phyloP scores from a whole-genome alignment of 805 yeast species.

The Saccharomycopsis capsularis region DNA sequence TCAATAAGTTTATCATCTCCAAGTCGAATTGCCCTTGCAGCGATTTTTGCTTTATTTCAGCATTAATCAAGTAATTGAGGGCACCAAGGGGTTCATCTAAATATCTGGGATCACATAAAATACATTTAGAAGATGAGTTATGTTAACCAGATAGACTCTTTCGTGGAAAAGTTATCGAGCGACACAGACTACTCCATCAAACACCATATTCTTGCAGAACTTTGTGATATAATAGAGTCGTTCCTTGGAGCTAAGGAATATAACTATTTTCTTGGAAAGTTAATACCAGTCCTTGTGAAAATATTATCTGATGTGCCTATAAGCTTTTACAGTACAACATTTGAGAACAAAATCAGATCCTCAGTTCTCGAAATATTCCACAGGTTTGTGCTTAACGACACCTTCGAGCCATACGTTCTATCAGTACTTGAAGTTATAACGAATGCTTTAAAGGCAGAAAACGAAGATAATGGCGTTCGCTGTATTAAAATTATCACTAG shows the following conservation, averaged over 20 bases:
- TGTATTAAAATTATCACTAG: constrained; percentile 84
- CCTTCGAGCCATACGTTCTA: constrained; percentile 62
- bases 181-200: constrained; percentile 51
- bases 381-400: constrained; percentile 75
- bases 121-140: constrained; percentile 33
- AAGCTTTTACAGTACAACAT: constrained; percentile 56
- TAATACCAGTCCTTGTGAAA: constrained; percentile 63
- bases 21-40: too few relatives aligned
- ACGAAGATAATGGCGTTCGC: constrained; percentile 91
- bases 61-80: too few relatives aligned
- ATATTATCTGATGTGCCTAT: constrained; percentile 63
- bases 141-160: constrained; percentile 52
- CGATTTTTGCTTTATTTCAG: too few relatives aligned
- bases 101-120: too few relatives aligned
- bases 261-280: constrained; percentile 59
- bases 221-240: constrained; percentile 80
- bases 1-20: too few relatives aligned
- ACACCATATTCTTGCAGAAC: constrained; percentile 68
- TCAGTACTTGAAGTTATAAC: constrained; percentile 55
- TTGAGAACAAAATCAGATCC: constrained; percentile 73
- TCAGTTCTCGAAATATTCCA: constrained; percentile 72
- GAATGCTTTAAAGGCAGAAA: constrained; percentile 60
- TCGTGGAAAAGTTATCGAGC: constrained; percentile 54
- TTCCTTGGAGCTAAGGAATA: constrained; percentile 78
- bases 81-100: too few relatives aligned